phyloP scores from a whole-genome alignment of 1,139 yeast genomes.

The Nadsonia starkeyi-henricii region DNA sequence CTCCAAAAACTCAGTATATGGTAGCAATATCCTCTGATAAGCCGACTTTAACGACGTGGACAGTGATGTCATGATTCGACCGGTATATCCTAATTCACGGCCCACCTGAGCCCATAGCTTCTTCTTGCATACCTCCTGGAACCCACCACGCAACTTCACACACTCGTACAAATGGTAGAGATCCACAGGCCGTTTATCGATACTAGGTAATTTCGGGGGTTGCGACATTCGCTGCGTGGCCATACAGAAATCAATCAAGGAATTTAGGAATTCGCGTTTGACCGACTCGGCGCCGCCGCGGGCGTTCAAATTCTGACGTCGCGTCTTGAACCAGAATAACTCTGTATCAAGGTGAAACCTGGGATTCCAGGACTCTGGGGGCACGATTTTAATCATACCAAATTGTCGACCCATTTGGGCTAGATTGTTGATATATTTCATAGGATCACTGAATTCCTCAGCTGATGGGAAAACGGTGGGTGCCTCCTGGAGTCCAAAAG shows the following conservation, averaged over 20 bases:
- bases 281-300: constrained; percentile 18
- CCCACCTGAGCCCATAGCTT: constrained; percentile 38
- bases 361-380: constrained; percentile 32
- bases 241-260: constrained; percentile 25
- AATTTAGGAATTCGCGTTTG: constrained; percentile 17
- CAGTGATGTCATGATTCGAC: constrained; percentile 54
- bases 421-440: constrained; percentile 19
- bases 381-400: constrained; percentile 63
- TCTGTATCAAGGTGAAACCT: constrained; percentile 36
- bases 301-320: constrained; percentile 35
- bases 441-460: constrained; percentile 35
- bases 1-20: constrained; percentile 23
- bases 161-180: constrained; percentile 23
- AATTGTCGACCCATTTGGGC: constrained; percentile 30
- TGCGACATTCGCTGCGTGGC: constrained; percentile 14
- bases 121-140: constrained; percentile 25
- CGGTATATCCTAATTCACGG: constrained; percentile 61
- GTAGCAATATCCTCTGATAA: constrained; percentile 22
- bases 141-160: constrained; percentile 28
- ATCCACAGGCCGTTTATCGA: constrained; percentile 27
- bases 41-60: constrained; percentile 55
- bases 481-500: constrained; percentile 23
- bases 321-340: constrained; percentile 38
- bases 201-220: constrained; percentile 21
- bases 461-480: constrained; percentile 35